Evolutionary conservation across 352 stramenopile species (phyloP).

Genomic region (Globisporangium nodosum): DNA sequence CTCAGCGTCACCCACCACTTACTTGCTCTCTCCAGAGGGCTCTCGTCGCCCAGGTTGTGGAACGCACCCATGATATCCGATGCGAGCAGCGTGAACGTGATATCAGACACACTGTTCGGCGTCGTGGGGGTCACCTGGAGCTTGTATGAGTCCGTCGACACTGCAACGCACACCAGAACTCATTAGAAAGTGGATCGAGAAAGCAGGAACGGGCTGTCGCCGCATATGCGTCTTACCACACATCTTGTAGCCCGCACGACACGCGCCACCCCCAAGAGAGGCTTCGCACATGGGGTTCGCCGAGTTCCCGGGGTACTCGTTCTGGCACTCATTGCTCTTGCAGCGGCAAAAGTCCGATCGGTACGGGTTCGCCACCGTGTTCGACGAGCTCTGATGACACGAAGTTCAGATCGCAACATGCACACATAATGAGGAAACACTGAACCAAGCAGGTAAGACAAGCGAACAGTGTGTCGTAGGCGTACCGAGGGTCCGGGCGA

Average conservation of each 20-base stretch:
- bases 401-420: neutral
- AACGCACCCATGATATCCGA: constrained; percentile 67
- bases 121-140: constrained; percentile 45
- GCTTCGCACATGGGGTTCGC: constrained; percentile 39
- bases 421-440: neutral
- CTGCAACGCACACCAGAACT: constrained; percentile 8
- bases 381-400: neutral
- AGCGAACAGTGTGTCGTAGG: neutral
- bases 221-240: constrained; percentile 22
- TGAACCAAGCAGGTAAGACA: neutral
- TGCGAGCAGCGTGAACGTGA: constrained; percentile 66
- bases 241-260: constrained; percentile 49
- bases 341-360: constrained; percentile 65
- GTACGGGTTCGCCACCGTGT: constrained; percentile 26
- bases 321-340: constrained; percentile 61
- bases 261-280: constrained; percentile 41
- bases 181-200: neutral
- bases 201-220: neutral
- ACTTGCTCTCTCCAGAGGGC: constrained; percentile 32
- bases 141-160: constrained; percentile 75
- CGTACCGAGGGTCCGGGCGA: neutral
- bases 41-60: constrained; percentile 55
- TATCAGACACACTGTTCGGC: constrained; percentile 57
- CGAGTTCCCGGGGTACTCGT: constrained; percentile 44
- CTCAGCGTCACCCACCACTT: constrained; percentile 77